Evolutionary conservation across 1,284 basidiomycete genomes (phyloP).

Genomic region (Cryptococcus depauperatus): DNA sequence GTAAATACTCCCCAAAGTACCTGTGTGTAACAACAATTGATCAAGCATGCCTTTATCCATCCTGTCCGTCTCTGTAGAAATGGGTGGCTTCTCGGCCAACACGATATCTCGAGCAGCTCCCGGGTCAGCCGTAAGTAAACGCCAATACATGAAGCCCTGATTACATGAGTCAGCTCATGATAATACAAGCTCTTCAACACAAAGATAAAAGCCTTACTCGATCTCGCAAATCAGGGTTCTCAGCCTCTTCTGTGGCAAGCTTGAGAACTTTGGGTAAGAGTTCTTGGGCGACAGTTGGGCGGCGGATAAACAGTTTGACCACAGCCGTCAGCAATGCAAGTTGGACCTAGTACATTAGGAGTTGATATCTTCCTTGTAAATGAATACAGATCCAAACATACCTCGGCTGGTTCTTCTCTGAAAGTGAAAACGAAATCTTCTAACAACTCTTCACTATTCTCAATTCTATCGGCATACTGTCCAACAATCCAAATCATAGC

Average conservation of each 20-base stretch:
- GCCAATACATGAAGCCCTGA: constrained; percentile 94
- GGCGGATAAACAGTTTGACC: constrained; percentile 91
- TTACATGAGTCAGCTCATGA: constrained; percentile 2
- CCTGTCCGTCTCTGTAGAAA: constrained; percentile 94
- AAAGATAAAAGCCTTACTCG: constrained; percentile 37
- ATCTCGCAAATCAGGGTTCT: constrained; percentile 94
- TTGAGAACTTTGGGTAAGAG: constrained; percentile 84
- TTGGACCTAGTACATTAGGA: constrained; percentile 65
- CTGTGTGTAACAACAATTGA: constrained; percentile 51
- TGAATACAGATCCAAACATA: constrained; percentile 43
- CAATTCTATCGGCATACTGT: constrained; percentile 94
- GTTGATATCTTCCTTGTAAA: not conserved
- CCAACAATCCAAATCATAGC: constrained; percentile 98
- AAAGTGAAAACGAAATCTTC: constrained; percentile 86
- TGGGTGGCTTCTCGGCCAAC: constrained; percentile 87
- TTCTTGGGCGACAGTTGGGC: constrained; percentile 82
- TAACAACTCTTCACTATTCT: constrained; percentile 88
- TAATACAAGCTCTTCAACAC: not conserved
- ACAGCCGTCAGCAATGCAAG: constrained; percentile 91
- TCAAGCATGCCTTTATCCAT: constrained; percentile 95
- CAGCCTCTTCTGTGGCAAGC: constrained; percentile 92
- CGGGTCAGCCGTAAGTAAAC: constrained; percentile 89
- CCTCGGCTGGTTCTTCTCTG: constrained; percentile 84
- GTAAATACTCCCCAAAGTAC: constrained; percentile 45
- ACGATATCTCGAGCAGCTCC: constrained; percentile 82